A percentile compares a stretch with the other conserved stretches of the same genome.
These are phyloP conservation scores for Mycena alexandri DNA, from an alignment of 768 basidiomycete species.

Conservation along the genomic window DNA sequence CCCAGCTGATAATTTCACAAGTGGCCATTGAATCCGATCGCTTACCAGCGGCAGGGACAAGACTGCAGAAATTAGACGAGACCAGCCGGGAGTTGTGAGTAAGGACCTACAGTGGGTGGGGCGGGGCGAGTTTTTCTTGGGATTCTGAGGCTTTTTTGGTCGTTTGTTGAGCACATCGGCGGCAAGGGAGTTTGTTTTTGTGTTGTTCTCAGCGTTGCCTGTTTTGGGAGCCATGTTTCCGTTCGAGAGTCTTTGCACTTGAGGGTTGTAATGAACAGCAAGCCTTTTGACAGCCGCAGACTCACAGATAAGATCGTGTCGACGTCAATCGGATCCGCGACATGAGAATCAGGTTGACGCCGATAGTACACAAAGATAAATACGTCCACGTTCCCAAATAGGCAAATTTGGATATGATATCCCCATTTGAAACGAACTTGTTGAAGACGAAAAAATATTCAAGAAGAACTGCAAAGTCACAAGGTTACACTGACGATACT, in stretches of 20 bases:
- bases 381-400: constrained; percentile 10
- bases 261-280: neutral
- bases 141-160: neutral
- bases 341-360: constrained; percentile 7
- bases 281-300: neutral
- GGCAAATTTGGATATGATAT: neutral
- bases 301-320: constrained; percentile 19
- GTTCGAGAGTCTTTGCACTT: constrained; percentile 1
- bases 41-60: constrained; percentile 26
- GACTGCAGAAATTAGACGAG: constrained; percentile 8
- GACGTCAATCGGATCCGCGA: constrained; percentile 18
- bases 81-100: neutral
- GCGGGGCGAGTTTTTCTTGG: constrained; percentile 10
- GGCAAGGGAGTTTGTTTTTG: neutral
- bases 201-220: neutral
- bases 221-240: constrained; percentile 9
- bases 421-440: no score
- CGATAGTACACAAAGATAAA: constrained; percentile 2
- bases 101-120: constrained; percentile 50
- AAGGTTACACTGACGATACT: no score
- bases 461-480: no score
- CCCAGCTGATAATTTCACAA: no score
- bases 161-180: neutral
- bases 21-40: no score
- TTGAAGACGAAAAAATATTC: no score